Percentiles rank a stretch among this genome's conserved stretches.
Conservation (phyloP, 2,329 filamentous ascomycete species). For the Aspergillus neotritici region DNA sequence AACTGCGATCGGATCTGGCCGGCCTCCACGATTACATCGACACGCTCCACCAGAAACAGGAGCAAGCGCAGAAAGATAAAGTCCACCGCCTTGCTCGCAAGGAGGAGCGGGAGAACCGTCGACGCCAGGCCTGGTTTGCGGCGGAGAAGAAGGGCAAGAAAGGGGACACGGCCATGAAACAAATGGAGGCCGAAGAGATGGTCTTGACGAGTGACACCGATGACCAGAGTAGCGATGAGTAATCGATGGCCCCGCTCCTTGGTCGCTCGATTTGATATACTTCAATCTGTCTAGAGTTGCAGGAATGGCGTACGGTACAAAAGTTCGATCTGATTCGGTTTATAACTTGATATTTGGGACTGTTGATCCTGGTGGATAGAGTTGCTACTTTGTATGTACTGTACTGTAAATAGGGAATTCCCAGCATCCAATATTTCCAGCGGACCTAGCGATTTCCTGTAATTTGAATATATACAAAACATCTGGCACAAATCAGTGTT, state of each 20-base stretch:
- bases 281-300: too few species aligned
- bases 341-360: too few species aligned
- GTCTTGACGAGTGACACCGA: constrained; percentile 31
- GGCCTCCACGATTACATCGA: constrained; percentile 35
- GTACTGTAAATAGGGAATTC: too few species aligned
- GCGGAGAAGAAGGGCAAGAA: constrained; percentile 41
- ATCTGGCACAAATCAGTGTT: too few species aligned
- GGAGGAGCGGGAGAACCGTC: constrained; percentile 36
- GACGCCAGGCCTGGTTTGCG: constrained; percentile 41
- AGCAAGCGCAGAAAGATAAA: constrained; percentile 27
- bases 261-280: not conserved
- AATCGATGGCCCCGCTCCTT: not conserved
- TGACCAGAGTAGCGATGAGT: constrained; percentile 31
- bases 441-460: too few species aligned
- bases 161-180: constrained; percentile 34
- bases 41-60: constrained; percentile 36
- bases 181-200: constrained; percentile 34
- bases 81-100: constrained; percentile 32
- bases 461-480: too few species aligned
- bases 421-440: too few species aligned
- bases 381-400: too few species aligned
- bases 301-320: too few species aligned
- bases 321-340: too few species aligned
- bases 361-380: too few species aligned
- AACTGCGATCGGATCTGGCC: constrained; percentile 32